Conservation (phyloP, 495 filamentous ascomycete species). For the Penicillium bialowiezense region DNA sequence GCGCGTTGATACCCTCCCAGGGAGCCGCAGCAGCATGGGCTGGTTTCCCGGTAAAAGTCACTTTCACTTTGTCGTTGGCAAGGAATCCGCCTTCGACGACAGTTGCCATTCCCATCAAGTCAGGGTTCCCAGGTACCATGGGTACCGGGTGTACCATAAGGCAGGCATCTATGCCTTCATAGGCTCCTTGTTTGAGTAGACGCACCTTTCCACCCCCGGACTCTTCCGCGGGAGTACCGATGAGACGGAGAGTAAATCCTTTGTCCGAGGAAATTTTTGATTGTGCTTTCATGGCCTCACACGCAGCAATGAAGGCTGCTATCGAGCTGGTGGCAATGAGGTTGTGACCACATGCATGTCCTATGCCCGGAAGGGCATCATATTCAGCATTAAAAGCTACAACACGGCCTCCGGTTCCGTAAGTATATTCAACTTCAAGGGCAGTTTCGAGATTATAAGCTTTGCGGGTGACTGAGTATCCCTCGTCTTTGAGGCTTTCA, state of each 20-base stretch:
- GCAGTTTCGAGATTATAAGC: slow-evolving; percentile 54
- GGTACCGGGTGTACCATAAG: slow-evolving; percentile 56
- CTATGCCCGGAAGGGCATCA: slow-evolving; percentile 47
- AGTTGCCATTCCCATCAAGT: slow-evolving; percentile 30
- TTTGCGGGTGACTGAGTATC: slow-evolving; percentile 37
- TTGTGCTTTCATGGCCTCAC: slow-evolving; percentile 30
- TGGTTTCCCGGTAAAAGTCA: slow-evolving; percentile 45
- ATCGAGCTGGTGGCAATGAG: slow-evolving; percentile 46
- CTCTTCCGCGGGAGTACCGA: slow-evolving; percentile 47
- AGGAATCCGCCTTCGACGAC: slow-evolving; percentile 44
- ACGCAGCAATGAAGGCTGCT: slow-evolving; percentile 39
- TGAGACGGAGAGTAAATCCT: slow-evolving; percentile 36
- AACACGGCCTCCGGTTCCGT: slow-evolving; percentile 42
- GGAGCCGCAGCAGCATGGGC: slow-evolving; percentile 60
- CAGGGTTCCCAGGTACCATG: slow-evolving; percentile 21
- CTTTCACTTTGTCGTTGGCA: slow-evolving; percentile 51
- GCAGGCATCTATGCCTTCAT: slow-evolving; percentile 43
- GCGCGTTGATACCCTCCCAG: slow-evolving; percentile 64
- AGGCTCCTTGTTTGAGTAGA: slow-evolving; percentile 51
- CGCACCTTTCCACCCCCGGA: slow-evolving; percentile 46
- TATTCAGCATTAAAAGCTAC: slow-evolving; percentile 61
- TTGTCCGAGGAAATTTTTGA: slow-evolving; percentile 14
- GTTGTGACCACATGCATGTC: slow-evolving; percentile 50
- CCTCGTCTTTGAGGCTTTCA: slow-evolving; percentile 23
- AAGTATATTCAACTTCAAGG: slow-evolving; percentile 52